Evolutionary conservation across 2,329 filamentous ascomycete species (phyloP), one percentile per base, ranked within the genome.

Genomic region (Parafenestella ontariensis): DNA sequence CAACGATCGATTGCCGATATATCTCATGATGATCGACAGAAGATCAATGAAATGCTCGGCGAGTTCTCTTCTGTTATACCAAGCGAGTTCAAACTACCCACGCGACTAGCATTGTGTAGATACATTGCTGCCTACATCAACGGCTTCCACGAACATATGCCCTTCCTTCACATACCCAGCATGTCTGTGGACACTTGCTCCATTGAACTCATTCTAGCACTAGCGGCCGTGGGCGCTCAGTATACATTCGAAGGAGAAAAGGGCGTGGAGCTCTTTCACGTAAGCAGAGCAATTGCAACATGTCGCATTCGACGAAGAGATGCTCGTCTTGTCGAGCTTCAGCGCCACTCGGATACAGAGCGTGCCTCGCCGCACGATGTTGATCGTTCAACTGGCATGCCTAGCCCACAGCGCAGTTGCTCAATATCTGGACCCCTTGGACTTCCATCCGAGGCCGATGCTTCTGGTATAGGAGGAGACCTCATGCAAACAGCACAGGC

Each of bases 41-140:
- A 56, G 10, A 85, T 88, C 49, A 83, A 84, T 65, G 83, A 79
- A 50, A 81, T 84, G n/a, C 72, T 89, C 0, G 81, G 85, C 18
- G 85, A 87, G 56, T 89, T 88, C 58, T 84, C 84, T 0, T 78
- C 81, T 0, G 82, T 87, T 4, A 71, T 89, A 20, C 84, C 87
- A 0, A 78, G 76, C 47, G 85, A 86, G 61, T 91, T 91, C 60
- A 81, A 85, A 3, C 84, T 91, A 45, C 88, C 89, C 1, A 90
- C 88, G 4, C 83, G 88, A 3, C 83, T 90, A 61, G 89, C 89
- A 0, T 71, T 91, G 24, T 87, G 86, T 2, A 78, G 89, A 29
- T 91, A 90, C 58, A 74, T 91, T 28, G 87, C 89, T 54, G 88
- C 87, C 1, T 91, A 90, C 63, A 83, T 90, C 48, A 85, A 82